Conservation (phyloP, 352 stramenopile species). For the Blastocystis hominis region DNA sequence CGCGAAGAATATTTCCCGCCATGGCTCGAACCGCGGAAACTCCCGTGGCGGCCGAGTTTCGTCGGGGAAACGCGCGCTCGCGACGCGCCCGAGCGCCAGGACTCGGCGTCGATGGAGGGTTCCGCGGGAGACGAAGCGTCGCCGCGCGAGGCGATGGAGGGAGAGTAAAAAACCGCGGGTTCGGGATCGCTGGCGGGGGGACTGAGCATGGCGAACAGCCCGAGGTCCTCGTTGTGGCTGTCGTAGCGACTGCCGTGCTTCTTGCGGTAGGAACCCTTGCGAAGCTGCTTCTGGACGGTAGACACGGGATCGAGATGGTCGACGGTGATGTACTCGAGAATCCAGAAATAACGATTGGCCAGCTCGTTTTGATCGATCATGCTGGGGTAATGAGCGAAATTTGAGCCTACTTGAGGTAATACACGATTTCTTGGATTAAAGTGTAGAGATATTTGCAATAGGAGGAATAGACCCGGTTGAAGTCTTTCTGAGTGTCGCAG, state of each 20-base stretch:
- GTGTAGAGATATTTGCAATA: conserved; percentile 7
- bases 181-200: neutral
- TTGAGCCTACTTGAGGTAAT: neutral
- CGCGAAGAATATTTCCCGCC: neutral
- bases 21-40: neutral
- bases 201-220: conserved; percentile 21
- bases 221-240: neutral
- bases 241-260: conserved; percentile 31
- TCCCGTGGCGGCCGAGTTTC: neutral
- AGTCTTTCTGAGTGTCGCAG: neutral
- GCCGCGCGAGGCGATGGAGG: neutral
- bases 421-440: conserved; percentile 19
- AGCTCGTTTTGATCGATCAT: conserved; percentile 27
- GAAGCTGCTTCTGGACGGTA: neutral
- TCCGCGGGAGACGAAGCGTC: neutral
- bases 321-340: conserved; percentile 30
- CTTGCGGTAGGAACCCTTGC: conserved; percentile 4
- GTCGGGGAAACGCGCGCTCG: neutral
- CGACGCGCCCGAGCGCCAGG: neutral
- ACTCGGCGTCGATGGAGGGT: neutral
- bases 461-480: neutral
- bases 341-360: neutral
- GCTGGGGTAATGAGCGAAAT: neutral
- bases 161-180: neutral
- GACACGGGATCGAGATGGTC: conserved; percentile 33